These are phyloP conservation scores for Ciborinia camelliae DNA, from an alignment of 2,329 filamentous ascomycete species.

Conservation along the genomic window DNA sequence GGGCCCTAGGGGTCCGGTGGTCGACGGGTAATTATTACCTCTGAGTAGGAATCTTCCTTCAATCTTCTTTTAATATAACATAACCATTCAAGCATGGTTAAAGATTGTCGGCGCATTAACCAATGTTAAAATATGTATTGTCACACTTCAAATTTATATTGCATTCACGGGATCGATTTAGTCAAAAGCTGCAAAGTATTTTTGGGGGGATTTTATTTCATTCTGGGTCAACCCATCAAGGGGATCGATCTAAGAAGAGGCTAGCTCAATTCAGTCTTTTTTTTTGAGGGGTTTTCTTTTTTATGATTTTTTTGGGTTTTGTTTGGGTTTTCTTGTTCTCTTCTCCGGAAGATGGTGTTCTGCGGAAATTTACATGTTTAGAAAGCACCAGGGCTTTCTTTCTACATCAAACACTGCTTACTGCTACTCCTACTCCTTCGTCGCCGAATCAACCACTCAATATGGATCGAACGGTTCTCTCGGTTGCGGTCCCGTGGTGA, in stretches of 20 bases:
- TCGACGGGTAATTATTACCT: too few relatives aligned
- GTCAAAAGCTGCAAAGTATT: neutral
- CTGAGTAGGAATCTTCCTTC: too few relatives aligned
- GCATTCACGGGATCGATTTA: neutral
- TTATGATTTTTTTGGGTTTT: too few relatives aligned
- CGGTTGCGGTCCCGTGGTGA: neutral
- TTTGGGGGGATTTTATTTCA: neutral
- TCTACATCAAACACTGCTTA: neutral
- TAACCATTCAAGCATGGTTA: neutral
- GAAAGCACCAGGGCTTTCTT: neutral
- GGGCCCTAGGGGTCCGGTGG: too few relatives aligned
- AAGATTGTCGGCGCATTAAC: too few relatives aligned
- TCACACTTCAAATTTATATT: neutral
- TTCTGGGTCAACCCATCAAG: neutral
- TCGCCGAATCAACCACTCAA: neutral
- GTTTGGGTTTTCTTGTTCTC: neutral
- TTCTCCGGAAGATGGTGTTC: neutral
- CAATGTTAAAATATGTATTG: neutral
- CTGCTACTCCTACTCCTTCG: too few relatives aligned
- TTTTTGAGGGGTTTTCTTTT: too few relatives aligned
- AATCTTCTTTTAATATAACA: neutral
- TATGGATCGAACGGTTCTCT: neutral
- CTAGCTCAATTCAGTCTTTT: neutral
- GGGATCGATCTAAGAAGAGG: neutral
- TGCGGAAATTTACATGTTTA: neutral